Conservation (phyloP, 495 filamentous ascomycete genomes). For the Astrocystis sublimbata region DNA sequence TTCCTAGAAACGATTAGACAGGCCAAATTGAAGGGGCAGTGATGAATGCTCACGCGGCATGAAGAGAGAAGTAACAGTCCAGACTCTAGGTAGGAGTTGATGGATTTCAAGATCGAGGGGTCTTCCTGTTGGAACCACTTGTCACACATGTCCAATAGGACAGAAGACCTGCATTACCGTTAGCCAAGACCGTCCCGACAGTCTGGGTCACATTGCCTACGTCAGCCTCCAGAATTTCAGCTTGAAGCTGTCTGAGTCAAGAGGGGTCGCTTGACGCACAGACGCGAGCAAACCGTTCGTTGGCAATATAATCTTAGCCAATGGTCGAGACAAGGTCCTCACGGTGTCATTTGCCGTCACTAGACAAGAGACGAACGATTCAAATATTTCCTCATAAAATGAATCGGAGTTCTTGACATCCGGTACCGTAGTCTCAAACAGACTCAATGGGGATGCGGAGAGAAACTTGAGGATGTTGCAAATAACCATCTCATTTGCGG, state of each 20-base stretch:
- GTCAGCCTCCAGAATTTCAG: slow-evolving; percentile 56
- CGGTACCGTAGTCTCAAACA: slow-evolving; percentile 40
- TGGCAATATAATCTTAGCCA: slow-evolving; percentile 51
- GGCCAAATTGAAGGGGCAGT: neutral
- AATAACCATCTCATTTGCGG: slow-evolving; percentile 42
- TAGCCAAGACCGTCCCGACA: slow-evolving; percentile 20
- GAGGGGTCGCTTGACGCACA: slow-evolving; percentile 41
- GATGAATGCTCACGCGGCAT: slow-evolving; percentile 40
- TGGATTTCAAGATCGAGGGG: slow-evolving; percentile 45
- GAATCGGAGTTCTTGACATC: slow-evolving; percentile 42
- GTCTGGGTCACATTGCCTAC: slow-evolving; percentile 37
- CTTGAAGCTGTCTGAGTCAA: slow-evolving; percentile 42
- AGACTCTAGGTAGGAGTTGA: slow-evolving; percentile 55
- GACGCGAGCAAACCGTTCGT: slow-evolving; percentile 37
- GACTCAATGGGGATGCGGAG: slow-evolving; percentile 50
- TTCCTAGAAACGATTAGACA: slow-evolving; percentile 37
- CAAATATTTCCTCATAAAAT: slow-evolving; percentile 53
- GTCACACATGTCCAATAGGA: slow-evolving; percentile 53
- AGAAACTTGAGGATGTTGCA: slow-evolving; percentile 56
- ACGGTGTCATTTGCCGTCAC: slow-evolving; percentile 53
- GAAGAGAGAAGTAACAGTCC: slow-evolving; percentile 47
- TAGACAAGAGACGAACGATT: slow-evolving; percentile 53
- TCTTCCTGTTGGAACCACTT: slow-evolving; percentile 43
- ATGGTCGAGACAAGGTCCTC: slow-evolving; percentile 43
- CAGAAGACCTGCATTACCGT: slow-evolving; percentile 43